Conservation (phyloP, 176 grass and related monocot genomes). For the Rhynchospora pubera region DNA sequence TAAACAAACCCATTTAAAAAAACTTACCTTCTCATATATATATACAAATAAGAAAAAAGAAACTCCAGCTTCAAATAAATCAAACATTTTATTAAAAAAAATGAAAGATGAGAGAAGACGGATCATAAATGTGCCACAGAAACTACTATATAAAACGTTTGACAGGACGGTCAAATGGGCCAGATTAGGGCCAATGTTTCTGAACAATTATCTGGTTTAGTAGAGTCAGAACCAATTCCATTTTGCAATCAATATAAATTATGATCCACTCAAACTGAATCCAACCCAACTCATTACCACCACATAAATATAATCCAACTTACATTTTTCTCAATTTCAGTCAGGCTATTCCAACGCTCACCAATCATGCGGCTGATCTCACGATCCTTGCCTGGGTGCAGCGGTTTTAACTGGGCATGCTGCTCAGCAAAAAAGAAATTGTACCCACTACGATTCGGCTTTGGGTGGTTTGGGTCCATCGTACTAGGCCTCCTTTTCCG, state of each 20-base stretch:
- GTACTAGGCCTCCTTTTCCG: constrained; percentile 61
- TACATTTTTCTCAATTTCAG: constrained; percentile 82
- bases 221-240: neutral
- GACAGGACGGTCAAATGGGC: neutral
- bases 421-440: constrained; percentile 97
- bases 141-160: neutral
- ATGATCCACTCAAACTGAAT: neutral
- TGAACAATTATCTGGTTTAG: neutral
- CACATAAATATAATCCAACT: constrained; percentile 18
- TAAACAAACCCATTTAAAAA: neutral
- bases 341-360: constrained; percentile 62
- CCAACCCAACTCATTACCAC: neutral
- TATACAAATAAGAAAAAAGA: neutral
- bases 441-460: constrained; percentile 90
- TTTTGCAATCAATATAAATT: neutral
- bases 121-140: neutral
- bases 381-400: constrained; percentile 65
- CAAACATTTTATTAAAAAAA: neutral
- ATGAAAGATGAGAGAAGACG: neutral
- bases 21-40: neutral
- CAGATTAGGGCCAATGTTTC: neutral
- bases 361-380: constrained; percentile 88
- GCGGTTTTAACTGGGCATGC: constrained; percentile 66
- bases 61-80: neutral
- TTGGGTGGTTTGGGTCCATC: constrained; percentile 77